phyloP scores from a whole-genome alignment of 2,329 filamentous ascomycete species.

The Hortaea werneckii region DNA sequence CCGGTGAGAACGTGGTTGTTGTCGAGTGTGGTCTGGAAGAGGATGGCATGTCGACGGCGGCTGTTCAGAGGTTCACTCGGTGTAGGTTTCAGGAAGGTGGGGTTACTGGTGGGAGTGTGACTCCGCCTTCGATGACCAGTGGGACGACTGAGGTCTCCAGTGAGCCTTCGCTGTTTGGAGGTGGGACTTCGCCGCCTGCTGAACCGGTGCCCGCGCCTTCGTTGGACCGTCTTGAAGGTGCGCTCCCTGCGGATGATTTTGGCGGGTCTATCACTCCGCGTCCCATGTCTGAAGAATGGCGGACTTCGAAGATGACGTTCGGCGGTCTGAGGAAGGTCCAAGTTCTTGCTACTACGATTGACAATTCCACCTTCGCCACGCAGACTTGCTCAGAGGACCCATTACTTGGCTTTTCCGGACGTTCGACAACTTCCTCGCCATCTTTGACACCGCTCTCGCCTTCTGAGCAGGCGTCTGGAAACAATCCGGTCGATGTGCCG shows the following conservation, averaged over 20 bases:
- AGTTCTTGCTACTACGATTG: conserved; percentile 62
- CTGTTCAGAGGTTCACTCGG: conserved; percentile 49
- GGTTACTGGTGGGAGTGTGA: conserved; percentile 8
- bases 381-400: conserved; percentile 71
- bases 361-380: conserved; percentile 62
- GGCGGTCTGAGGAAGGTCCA: conserved; percentile 49
- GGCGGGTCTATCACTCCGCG: conserved; percentile 18
- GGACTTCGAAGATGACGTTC: conserved; percentile 50
- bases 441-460: conserved; percentile 43
- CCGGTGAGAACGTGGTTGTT: conserved; percentile 67
- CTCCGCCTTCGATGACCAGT: conserved; percentile 16
- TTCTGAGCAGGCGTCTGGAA: conserved; percentile 34
- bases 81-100: conserved; percentile 32
- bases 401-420: conserved; percentile 48
- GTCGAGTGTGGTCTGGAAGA: conserved; percentile 63
- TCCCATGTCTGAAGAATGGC: conserved; percentile 52
- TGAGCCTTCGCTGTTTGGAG: conserved; percentile 43
- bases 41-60: conserved; percentile 33
- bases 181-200: conserved; percentile 26
- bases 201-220: conserved; percentile 23
- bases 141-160: conserved; percentile 14
- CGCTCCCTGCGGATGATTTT: conserved; percentile 16
- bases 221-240: conserved; percentile 15
- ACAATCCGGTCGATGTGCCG: conserved; percentile 54
- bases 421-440: conserved; percentile 43